Percentiles rank a stretch among this genome's conserved stretches.
phyloP scores from a whole-genome alignment of 306 rosid genomes.

The Quercus agrifolia region DNA sequence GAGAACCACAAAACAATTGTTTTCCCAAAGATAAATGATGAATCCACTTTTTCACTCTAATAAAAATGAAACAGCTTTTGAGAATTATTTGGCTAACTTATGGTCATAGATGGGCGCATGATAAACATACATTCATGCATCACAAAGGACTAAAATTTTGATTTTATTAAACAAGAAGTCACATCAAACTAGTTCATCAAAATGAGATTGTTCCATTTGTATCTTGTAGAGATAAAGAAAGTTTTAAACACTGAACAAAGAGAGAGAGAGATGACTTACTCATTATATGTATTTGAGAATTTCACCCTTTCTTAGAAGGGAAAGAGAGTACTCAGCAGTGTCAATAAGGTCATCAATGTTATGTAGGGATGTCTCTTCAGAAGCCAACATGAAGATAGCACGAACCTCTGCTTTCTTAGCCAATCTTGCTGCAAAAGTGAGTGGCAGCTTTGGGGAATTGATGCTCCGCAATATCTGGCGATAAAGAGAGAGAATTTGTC shows the following conservation, averaged over 20 bases:
- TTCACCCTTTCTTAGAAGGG: slow-evolving; percentile 59
- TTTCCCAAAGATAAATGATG: neutral
- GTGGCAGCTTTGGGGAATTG: slow-evolving; percentile 61
- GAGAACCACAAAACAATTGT: neutral
- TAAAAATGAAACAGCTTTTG: neutral
- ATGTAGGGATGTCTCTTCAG: slow-evolving; percentile 73
- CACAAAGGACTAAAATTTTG: no score
- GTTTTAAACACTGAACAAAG: neutral
- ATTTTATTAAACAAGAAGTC: no score
- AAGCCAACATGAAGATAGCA: slow-evolving; percentile 68
- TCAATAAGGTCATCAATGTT: slow-evolving; percentile 76
- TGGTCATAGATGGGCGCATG: neutral
- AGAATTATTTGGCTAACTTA: neutral
- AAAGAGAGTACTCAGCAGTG: slow-evolving; percentile 74
- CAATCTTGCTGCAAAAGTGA: slow-evolving; percentile 57
- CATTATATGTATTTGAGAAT: slow-evolving; percentile 47
- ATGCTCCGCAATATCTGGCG: slow-evolving; percentile 70
- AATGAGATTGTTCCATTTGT: no score
- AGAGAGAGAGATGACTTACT: slow-evolving; percentile 2
- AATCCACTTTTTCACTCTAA: neutral
- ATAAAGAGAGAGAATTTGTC: slow-evolving; percentile 57
- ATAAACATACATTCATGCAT: neutral
- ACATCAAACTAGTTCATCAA: no score
- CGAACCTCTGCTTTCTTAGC: slow-evolving; percentile 66
- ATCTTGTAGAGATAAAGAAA: no score